phyloP scores from a whole-genome alignment of 2,329 filamentous ascomycete species.

The Moelleriella libera region DNA sequence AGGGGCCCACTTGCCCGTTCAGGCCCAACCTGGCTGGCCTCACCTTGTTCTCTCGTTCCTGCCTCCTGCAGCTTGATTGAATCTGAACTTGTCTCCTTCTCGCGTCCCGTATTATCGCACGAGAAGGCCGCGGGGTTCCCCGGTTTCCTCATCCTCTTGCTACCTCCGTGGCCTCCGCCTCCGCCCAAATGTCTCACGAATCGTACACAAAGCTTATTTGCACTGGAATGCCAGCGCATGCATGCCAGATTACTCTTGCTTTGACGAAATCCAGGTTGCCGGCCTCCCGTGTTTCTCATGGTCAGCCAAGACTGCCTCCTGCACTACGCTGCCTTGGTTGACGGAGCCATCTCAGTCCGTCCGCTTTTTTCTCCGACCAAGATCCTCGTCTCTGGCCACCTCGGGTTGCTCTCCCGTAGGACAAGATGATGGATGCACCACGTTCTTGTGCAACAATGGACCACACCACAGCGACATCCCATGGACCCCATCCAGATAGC shows the following conservation, averaged over 20 bases:
- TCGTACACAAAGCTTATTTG: constrained; percentile 2
- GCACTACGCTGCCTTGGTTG: too few relatives aligned
- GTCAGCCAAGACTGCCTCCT: not conserved
- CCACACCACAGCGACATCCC: not conserved
- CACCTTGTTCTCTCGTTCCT: constrained; percentile 1
- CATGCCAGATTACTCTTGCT: constrained; percentile 5
- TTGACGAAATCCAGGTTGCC: not conserved
- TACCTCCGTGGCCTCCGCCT: not conserved
- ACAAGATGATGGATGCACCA: not conserved
- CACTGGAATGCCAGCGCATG: constrained; percentile 4
- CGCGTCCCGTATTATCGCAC: not conserved
- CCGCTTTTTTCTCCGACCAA: too few relatives aligned
- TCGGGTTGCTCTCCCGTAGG: not conserved
- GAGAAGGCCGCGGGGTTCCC: not conserved
- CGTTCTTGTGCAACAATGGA: constrained; percentile 1
- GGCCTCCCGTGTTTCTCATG: constrained; percentile 1
- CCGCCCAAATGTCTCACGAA: constrained; percentile 5
- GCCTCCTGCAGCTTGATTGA: not conserved
- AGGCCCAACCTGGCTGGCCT: not conserved
- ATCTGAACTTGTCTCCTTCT: too few relatives aligned
- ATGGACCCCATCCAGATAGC: not conserved
- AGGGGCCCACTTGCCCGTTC: constrained; percentile 2
- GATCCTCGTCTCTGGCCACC: not conserved
- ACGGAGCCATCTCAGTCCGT: too few relatives aligned
- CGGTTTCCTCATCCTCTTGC: not conserved